phyloP scores from a whole-genome alignment of 2,329 filamentous ascomycete genomes.

The Daldinia sp. region DNA sequence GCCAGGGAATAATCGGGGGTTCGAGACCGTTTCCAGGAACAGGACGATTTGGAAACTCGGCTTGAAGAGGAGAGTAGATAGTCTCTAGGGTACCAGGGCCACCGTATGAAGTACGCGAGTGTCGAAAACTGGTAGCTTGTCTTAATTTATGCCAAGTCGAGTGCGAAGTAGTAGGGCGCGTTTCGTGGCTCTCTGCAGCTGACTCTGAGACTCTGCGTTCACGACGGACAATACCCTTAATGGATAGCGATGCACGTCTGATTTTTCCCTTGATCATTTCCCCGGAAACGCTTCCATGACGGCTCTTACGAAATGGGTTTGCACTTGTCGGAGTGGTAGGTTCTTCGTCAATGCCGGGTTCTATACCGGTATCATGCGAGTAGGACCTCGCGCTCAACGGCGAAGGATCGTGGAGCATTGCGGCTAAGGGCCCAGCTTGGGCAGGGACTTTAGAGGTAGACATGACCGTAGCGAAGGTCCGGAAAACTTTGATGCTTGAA shows the following conservation, averaged over 20 bases:
- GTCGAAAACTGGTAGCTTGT: slow-evolving; percentile 64
- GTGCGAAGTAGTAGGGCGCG: slow-evolving; percentile 61
- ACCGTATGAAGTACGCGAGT: slow-evolving; percentile 61
- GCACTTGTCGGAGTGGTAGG: slow-evolving; percentile 48
- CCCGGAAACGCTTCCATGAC: slow-evolving; percentile 62
- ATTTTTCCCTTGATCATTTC: slow-evolving; percentile 62
- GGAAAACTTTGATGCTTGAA: slow-evolving; percentile 1
- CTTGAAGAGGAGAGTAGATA: slow-evolving; percentile 55
- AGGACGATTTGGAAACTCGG: slow-evolving; percentile 52
- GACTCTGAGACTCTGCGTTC: slow-evolving; percentile 53
- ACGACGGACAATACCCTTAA: slow-evolving; percentile 65
- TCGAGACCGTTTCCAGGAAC: slow-evolving; percentile 64
- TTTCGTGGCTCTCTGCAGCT: slow-evolving; percentile 43
- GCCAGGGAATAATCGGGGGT: slow-evolving; percentile 70
- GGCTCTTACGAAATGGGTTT: slow-evolving; percentile 53
- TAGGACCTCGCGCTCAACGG: slow-evolving; percentile 49
- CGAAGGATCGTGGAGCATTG: slow-evolving; percentile 41
- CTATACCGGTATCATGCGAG: slow-evolving; percentile 49
- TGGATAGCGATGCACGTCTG: slow-evolving; percentile 66
- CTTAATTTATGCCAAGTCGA: slow-evolving; percentile 65
- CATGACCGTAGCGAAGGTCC: slow-evolving; percentile 37
- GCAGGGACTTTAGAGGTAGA: slow-evolving; percentile 41
- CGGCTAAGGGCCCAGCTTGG: slow-evolving; percentile 33
- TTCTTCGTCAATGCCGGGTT: slow-evolving; percentile 45
- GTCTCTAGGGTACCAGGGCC: slow-evolving; percentile 54